phyloP scores from a whole-genome alignment of 2,329 filamentous ascomycete species.

The Byssochlamys sp. region DNA sequence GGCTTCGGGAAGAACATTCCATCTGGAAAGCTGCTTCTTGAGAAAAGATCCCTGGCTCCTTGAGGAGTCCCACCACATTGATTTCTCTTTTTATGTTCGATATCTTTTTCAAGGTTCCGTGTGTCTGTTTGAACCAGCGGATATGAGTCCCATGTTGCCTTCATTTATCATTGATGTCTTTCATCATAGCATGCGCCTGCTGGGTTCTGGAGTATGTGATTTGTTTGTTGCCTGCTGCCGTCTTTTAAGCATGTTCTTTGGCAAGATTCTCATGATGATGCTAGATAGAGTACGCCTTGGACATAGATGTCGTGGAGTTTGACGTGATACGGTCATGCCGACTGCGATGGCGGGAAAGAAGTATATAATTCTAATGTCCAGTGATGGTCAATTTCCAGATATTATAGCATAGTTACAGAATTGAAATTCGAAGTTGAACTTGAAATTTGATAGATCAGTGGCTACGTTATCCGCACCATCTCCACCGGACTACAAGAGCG shows the following conservation, averaged over 20 bases:
- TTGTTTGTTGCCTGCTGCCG: constrained; percentile 1
- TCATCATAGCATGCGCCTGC: neutral
- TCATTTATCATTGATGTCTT: neutral
- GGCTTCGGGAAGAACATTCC: constrained; percentile 30
- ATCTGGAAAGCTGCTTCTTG: constrained; percentile 30
- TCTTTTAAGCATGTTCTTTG: constrained; percentile 1
- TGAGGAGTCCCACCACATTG: neutral
- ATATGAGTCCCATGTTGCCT: neutral
- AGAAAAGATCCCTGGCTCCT: constrained; percentile 19
- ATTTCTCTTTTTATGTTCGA: neutral
- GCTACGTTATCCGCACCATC: too few relatives aligned
- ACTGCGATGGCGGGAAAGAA: neutral
- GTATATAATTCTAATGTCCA: neutral
- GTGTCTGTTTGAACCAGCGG: neutral
- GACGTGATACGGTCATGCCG: neutral
- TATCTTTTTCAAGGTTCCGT: neutral
- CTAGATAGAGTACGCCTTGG: neutral
- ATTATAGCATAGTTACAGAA: neutral
- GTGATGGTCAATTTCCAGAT: neutral
- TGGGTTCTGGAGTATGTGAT: neutral
- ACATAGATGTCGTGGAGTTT: neutral
- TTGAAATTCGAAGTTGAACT: neutral
- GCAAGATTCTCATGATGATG: neutral
- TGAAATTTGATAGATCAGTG: neutral
- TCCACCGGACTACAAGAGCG: too few relatives aligned